Evolutionary conservation across 352 stramenopile genomes (phyloP), one percentile per base, ranked within the genome.

Genomic region (Phytophthora brassicae): DNA sequence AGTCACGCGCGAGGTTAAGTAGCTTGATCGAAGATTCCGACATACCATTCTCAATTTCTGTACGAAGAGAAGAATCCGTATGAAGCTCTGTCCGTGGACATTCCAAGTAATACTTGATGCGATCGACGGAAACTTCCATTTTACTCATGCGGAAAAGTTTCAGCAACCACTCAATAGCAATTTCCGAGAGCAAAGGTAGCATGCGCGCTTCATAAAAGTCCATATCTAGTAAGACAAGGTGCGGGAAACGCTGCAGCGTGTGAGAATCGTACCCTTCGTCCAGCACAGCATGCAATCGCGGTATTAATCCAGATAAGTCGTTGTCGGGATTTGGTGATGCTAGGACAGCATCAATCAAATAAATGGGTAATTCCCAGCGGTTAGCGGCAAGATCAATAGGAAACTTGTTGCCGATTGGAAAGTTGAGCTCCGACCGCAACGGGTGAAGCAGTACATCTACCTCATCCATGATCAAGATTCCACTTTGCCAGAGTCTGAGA

Each of bases 1-100:
- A 98, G 57, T 99, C 95, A 46, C 98, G 88, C 16, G 92, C 93
- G 19, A 99, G 79, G 59, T 99, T 99, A 13, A 99, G 81, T 69
- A 99, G 89, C 70, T 99, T 99, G 74, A 99, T 97, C 31, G 85
- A 93, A 20, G 81, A 78, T 16, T 96, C 85, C 0, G 78, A 90
- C 6, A 96, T 60, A 5, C 75, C 78, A 0, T 72, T 66, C 39
- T 96, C 83, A 26, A 96, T 89, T 44, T 93, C 78, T 39, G 81
- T 77, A 6, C 91, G 79, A 29, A 97, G 79, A 29, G 75, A 75
- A 57, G 89, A 79, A 50, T 92, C 81, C 45, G 89, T 67, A 82
- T 89, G 61, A 20, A 92, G 64, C 17, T 92, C 76, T 0, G 70
- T 39, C 6, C 75, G 75, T 19, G 84, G 53, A 39, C 84, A 90